Evolutionary conservation across 139 green algal species (phyloP).

Genomic region (Mesotaenium endlicherianum): DNA sequence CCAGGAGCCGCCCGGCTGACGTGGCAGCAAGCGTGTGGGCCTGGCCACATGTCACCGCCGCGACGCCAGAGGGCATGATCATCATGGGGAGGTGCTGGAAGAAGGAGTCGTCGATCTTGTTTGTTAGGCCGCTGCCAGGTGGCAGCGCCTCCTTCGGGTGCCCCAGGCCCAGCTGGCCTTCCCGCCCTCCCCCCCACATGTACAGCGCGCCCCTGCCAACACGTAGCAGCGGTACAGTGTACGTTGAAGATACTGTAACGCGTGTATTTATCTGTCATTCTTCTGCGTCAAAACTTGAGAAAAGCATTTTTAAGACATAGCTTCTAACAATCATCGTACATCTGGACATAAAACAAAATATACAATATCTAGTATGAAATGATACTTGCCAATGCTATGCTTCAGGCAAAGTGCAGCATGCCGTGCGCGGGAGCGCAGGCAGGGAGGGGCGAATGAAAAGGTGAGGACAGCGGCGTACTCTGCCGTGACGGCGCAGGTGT

Average conservation of each 20-base stretch:
- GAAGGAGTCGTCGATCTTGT: background rate
- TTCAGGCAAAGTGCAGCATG: no score
- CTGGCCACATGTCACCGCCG: constrained; percentile 10
- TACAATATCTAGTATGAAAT: no score
- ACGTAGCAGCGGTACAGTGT: background rate
- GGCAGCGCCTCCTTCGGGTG: background rate
- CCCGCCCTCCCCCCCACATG: constrained; percentile 35
- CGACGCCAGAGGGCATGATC: background rate
- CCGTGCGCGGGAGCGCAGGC: no score
- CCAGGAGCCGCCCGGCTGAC: background rate
- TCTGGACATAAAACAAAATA: no score
- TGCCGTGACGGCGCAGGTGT: constrained; percentile 36
- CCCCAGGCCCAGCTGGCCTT: constrained; percentile 42
- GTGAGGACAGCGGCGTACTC: background rate
- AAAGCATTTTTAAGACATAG: no score
- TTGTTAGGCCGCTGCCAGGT: background rate
- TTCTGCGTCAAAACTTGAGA: no score
- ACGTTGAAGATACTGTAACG: no score
- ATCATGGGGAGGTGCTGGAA: background rate
- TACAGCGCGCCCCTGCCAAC: constrained; percentile 38
- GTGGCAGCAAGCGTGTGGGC: constrained; percentile 5
- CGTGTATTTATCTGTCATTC: no score
- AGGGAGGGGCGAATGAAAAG: background rate
- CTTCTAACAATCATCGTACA: no score
- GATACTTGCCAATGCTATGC: no score